Base-by-base conservation (phyloP, 108 stramenopile genomes). In the Schizochytrium sp. region DNA sequence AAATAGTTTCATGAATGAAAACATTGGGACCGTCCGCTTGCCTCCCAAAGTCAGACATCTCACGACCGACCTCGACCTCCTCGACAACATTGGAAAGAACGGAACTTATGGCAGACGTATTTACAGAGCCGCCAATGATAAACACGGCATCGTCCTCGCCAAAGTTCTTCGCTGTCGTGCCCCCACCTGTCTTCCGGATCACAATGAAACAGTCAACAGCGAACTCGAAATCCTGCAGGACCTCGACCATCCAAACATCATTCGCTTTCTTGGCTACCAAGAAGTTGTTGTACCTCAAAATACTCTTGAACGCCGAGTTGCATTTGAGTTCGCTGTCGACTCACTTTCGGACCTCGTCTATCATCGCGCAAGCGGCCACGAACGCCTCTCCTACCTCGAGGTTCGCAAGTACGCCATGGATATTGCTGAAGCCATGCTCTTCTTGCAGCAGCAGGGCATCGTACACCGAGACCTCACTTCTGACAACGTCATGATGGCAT, bases 301-400 rank as follows among this genome's bases (percentile, higher is more conserved):
- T 23, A 45, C 48, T 6, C 76, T 83, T 34, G 76, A 83, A 28
- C 45, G 76, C 4, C 6, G 76, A 6, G 51, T 83, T 34, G 76
- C 76, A 14, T 83, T 83, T 34, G 76, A 83, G 28, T 83, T 83
- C 28, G 76, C 76, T 23, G 76, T 83, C 76, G 76, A 83, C 51
- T 53, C 45, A 16, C 76, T 83, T 5, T 53, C 48, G 0, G 76
- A 83, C 18, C 76, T 83, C 76, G 76, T 83, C 23, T 6, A 6
- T 12, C 76, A 83, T 34, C 45, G 76, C 48, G 51, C 48, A 6
- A 83, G 43, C 3, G 76, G 48, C 28, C 51, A 47, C 28, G 48
- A 53, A 34, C 19, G 76, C 43, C 76, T 83, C n/a, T 4, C 76
- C 48, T 83, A 53, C 3, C n/a, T 83, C 25, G 76, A 83, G 28